Evolutionary conservation across 495 filamentous ascomycete species (phyloP).

Genomic region (Neurospora africana): DNA sequence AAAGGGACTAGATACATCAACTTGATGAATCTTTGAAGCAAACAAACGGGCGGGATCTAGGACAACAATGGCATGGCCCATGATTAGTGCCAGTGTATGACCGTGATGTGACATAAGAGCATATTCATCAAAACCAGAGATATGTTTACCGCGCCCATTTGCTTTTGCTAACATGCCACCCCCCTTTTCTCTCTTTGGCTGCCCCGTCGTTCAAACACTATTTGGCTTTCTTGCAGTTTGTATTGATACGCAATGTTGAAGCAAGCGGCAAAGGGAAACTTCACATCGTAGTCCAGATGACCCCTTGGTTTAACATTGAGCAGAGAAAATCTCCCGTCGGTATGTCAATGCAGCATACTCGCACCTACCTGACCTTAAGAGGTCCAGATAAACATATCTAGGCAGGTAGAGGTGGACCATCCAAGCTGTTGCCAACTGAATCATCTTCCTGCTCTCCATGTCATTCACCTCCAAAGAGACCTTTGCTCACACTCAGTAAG

Average conservation of each 20-base stretch:
- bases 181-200: background rate
- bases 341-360: background rate
- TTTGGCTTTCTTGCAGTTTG: too few relatives aligned
- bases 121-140: background rate
- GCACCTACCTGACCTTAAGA: background rate
- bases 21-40: background rate
- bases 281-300: background rate
- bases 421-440: background rate
- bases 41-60: background rate
- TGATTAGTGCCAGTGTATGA: background rate
- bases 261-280: background rate
- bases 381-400: background rate
- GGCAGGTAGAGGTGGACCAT: background rate
- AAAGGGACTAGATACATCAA: background rate
- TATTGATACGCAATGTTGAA: background rate
- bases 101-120: background rate
- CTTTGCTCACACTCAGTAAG: background rate
- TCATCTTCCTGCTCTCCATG: background rate
- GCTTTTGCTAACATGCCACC: background rate
- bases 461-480: background rate
- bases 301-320: background rate
- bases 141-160: background rate
- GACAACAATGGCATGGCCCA: background rate
- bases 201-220: background rate
- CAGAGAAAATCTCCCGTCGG: background rate